Evolutionary conservation across 352 stramenopile genomes (phyloP), one percentile per base, ranked within the genome.

Genomic region (Globisporangium recalcitrans): DNA sequence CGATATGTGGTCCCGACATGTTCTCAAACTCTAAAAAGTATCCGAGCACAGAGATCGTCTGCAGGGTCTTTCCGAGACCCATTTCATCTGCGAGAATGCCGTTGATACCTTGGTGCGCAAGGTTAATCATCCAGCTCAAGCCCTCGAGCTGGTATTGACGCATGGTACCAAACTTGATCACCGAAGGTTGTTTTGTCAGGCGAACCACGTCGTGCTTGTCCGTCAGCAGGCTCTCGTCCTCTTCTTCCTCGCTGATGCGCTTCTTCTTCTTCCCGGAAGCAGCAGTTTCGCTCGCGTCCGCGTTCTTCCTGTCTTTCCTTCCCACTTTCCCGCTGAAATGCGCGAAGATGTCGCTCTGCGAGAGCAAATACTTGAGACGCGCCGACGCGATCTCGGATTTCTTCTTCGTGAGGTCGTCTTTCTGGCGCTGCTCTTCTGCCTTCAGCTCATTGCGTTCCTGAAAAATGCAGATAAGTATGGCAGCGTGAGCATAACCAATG

Each of bases 51-150:
- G 87, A 96, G 56, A 96, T 96, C 22, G 87, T 96, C 64, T 96
- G 92, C 34, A 99, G 91, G 0, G 97, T 99, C 73, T 99, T 99
- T 34, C 97, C 97, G n/a, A 99, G 84, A 64, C 91, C 94, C 93
- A 98, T 98, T 73, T 99, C 96, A 68, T 99, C 97, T 0, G 95
- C 97, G 27, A 99, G 72, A 55, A 99, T 99, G 13, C 96, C 97
- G 75, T 99, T 99, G 52, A 99, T 93, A 52, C 98, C 96, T 65
- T 99, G 98, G 68, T 99, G 96, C 58, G 98, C 95, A 9, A 99
- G 82, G 69, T 98, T 98, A 8, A 99, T 82, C 74, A 99, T 93
- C 97, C 97, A 99, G 69, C 97, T 97, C 51, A 99, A 77, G n/a
- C 97, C 98, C 69, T 94, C 84, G 24, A 99, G 68, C 73, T 99